Conservation (phyloP, 768 basidiomycete genomes). For the Tremella yokohamensis region DNA sequence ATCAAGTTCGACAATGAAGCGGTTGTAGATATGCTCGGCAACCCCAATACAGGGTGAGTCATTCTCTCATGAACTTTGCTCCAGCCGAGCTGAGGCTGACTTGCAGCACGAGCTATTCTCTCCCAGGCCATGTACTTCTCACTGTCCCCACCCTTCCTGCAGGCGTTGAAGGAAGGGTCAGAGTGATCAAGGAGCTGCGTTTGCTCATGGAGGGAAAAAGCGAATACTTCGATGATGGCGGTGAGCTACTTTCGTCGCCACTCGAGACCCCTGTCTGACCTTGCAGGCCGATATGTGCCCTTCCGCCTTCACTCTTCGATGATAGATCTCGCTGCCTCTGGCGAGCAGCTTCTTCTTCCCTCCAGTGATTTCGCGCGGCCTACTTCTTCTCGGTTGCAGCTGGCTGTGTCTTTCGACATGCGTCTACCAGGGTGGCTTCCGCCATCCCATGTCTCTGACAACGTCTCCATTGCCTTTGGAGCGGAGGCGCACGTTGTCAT, state of each 20-base stretch:
- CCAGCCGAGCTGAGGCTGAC: background rate
- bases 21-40: constrained; percentile 40
- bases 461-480: constrained; percentile 39
- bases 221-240: constrained; percentile 64
- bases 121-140: constrained; percentile 74
- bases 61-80: background rate
- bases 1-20: constrained; percentile 34
- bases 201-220: constrained; percentile 83
- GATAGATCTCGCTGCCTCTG: constrained; percentile 59
- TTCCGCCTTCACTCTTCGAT: constrained; percentile 66
- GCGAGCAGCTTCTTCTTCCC: constrained; percentile 20
- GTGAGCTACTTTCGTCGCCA: constrained; percentile 44
- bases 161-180: constrained; percentile 51
- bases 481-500: constrained; percentile 24
- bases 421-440: constrained; percentile 90
- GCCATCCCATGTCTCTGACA: constrained; percentile 28
- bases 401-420: constrained; percentile 77
- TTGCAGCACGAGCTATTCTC: constrained; percentile 74
- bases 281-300: constrained; percentile 59
- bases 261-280: background rate
- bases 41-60: constrained; percentile 43
- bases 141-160: constrained; percentile 58
- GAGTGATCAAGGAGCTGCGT: constrained; percentile 52
- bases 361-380: constrained; percentile 55
- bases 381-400: constrained; percentile 55